phyloP scores from a whole-genome alignment of 176 grass and related monocot species.

The Stipa capillata region DNA sequence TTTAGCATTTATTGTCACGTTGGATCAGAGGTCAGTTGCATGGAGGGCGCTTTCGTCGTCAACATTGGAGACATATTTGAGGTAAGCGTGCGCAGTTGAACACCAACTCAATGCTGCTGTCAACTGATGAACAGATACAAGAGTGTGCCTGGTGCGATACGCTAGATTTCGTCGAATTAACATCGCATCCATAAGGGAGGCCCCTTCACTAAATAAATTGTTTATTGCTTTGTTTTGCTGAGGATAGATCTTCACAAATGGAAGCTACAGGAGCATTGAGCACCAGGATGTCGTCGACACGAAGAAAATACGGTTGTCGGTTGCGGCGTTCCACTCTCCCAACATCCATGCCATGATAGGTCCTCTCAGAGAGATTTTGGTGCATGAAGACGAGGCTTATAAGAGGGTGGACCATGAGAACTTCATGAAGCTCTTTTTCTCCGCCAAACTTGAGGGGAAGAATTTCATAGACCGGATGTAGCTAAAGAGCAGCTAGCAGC shows the following conservation, averaged over 20 bases:
- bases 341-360: slow-evolving; percentile 29
- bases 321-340: slow-evolving; percentile 49
- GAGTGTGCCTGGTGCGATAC: neutral
- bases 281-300: slow-evolving; percentile 25
- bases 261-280: slow-evolving; percentile 42
- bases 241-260: slow-evolving; percentile 48
- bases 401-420: slow-evolving; percentile 12
- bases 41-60: slow-evolving; percentile 35
- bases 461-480: slow-evolving; percentile 26
- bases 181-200: neutral
- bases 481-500: neutral
- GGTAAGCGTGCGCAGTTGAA: neutral
- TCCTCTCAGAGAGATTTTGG: slow-evolving; percentile 19
- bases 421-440: slow-evolving; percentile 31
- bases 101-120: neutral
- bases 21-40: too few relatives aligned
- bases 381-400: neutral
- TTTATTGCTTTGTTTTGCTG: neutral
- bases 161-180: neutral
- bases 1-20: slow-evolving; percentile 43
- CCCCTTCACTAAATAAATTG: neutral
- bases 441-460: slow-evolving; percentile 22
- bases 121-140: neutral
- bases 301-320: slow-evolving; percentile 32
- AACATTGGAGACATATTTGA: slow-evolving; percentile 60